Evolutionary conservation across 2,329 filamentous ascomycete genomes (phyloP).

Genomic region (Fusarium humuli): DNA sequence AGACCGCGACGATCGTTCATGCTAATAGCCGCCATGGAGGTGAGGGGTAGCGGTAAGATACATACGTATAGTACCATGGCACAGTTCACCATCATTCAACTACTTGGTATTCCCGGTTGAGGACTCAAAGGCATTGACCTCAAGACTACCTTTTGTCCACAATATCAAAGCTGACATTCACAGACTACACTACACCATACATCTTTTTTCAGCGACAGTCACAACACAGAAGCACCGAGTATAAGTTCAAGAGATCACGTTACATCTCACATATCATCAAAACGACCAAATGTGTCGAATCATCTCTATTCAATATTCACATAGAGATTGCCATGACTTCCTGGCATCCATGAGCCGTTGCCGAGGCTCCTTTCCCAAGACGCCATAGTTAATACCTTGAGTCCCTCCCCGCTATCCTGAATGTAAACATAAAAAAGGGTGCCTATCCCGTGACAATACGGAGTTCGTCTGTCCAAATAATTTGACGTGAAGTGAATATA

Average conservation of each 20-base stretch:
- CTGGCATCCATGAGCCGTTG: conserved; percentile 47
- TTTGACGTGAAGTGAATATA: conserved; percentile 42
- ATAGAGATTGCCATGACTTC: conserved; percentile 43
- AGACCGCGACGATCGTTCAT: conserved; percentile 10
- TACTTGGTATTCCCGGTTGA: neutral
- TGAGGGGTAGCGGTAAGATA: conserved; percentile 15
- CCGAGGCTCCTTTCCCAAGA: conserved; percentile 46
- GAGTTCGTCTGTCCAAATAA: conserved; percentile 42
- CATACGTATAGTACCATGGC: neutral
- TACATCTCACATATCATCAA: conserved; percentile 1
- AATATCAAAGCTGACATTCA: neutral
- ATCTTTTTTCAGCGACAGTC: neutral
- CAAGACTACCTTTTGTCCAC: neutral
- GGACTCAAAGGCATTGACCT: neutral
- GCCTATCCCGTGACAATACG: conserved; percentile 40
- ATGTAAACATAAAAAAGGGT: conserved; percentile 41
- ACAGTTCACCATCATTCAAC: neutral
- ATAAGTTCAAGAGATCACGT: neutral
- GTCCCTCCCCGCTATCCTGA: conserved; percentile 38
- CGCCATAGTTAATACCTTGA: conserved; percentile 47
- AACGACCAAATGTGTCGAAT: conserved; percentile 27
- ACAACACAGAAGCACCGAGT: neutral
- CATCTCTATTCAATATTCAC: conserved; percentile 48
- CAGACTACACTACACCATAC: neutral
- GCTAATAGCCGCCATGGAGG: neutral